phyloP scores from a whole-genome alignment of 305 asterid species.

The Salvia sclarea region DNA sequence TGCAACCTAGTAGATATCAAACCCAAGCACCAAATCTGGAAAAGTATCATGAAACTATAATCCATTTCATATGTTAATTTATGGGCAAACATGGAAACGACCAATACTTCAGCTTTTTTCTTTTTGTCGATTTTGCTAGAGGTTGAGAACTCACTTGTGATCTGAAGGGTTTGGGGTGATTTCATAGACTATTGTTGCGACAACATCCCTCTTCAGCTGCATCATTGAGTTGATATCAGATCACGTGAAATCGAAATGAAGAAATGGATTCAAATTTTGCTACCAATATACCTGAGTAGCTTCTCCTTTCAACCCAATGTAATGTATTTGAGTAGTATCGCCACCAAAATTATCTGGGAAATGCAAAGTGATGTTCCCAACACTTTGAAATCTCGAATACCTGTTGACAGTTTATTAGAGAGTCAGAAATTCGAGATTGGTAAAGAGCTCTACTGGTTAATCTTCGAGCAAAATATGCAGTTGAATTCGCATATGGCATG shows the following conservation, averaged over 20 bases:
- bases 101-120: background rate
- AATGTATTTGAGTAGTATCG: slow-evolving; percentile 78
- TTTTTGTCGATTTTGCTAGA: too few relatives aligned
- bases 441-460: slow-evolving; percentile 1
- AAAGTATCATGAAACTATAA: background rate
- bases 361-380: slow-evolving; percentile 91
- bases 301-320: slow-evolving; percentile 98
- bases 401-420: slow-evolving; percentile 42
- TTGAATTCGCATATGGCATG: slow-evolving; percentile 9
- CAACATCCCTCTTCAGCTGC: slow-evolving; percentile 94
- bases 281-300: slow-evolving; percentile 83
- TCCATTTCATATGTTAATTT: background rate
- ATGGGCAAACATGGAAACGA: slow-evolving; percentile 2
- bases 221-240: slow-evolving; percentile 19
- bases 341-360: slow-evolving; percentile 95
- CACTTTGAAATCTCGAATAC: slow-evolving; percentile 92
- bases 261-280: slow-evolving; percentile 9
- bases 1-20: background rate
- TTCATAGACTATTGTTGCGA: slow-evolving; percentile 91
- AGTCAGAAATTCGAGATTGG: slow-evolving; percentile 19
- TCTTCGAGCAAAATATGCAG: slow-evolving; percentile 19
- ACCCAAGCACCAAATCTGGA: background rate
- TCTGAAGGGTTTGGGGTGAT: slow-evolving; percentile 97
- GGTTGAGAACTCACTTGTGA: slow-evolving; percentile 76
- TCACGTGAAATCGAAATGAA: background rate